phyloP scores from a whole-genome alignment of 2,329 filamentous ascomycete genomes.

The Phaeophleospora eucalypticola region DNA sequence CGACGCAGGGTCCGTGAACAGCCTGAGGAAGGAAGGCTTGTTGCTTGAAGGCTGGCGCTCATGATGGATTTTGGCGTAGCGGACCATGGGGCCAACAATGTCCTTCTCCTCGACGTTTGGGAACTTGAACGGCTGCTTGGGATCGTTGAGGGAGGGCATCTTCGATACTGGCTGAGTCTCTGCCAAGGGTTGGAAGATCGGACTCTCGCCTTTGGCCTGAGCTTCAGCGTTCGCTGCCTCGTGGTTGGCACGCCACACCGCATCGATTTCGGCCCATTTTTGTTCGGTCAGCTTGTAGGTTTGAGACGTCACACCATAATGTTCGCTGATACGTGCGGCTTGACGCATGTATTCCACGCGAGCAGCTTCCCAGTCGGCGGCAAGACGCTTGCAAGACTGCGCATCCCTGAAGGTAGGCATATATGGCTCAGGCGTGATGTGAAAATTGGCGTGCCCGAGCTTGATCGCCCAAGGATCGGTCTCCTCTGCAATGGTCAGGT shows the following conservation, averaged over 20 bases:
- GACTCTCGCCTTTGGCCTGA: slow-evolving; percentile 37
- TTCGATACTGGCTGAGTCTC: slow-evolving; percentile 56
- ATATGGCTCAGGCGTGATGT: slow-evolving; percentile 78
- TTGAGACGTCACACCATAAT: slow-evolving; percentile 85
- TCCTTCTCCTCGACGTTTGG: slow-evolving; percentile 83
- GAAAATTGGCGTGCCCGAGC: slow-evolving; percentile 91
- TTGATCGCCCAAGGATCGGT: slow-evolving; percentile 71
- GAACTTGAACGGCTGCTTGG: slow-evolving; percentile 71
- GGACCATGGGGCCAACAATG: slow-evolving; percentile 88
- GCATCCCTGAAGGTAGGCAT: slow-evolving; percentile 57
- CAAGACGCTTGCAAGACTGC: slow-evolving; percentile 60
- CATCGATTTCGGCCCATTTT: slow-evolving; percentile 82
- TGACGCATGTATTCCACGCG: slow-evolving; percentile 86
- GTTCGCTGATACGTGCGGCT: slow-evolving; percentile 79
- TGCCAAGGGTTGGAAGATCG: slow-evolving; percentile 37
- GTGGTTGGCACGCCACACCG: slow-evolving; percentile 67
- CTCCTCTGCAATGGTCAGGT: slow-evolving; percentile 52
- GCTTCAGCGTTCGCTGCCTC: slow-evolving; percentile 51
- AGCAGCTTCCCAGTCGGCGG: slow-evolving; percentile 77
- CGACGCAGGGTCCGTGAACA: slow-evolving; percentile 33
- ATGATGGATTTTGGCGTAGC: slow-evolving; percentile 34
- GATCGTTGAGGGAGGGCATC: slow-evolving; percentile 65
- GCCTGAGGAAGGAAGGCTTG: slow-evolving; percentile 29
- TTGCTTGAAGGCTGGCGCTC: slow-evolving; percentile 25
- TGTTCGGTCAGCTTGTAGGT: slow-evolving; percentile 80